A percentile compares a stretch with the other conserved stretches of the same genome.
These are phyloP conservation scores for Suillus weaverae DNA, from an alignment of 768 basidiomycete species.

Conservation along the genomic window DNA sequence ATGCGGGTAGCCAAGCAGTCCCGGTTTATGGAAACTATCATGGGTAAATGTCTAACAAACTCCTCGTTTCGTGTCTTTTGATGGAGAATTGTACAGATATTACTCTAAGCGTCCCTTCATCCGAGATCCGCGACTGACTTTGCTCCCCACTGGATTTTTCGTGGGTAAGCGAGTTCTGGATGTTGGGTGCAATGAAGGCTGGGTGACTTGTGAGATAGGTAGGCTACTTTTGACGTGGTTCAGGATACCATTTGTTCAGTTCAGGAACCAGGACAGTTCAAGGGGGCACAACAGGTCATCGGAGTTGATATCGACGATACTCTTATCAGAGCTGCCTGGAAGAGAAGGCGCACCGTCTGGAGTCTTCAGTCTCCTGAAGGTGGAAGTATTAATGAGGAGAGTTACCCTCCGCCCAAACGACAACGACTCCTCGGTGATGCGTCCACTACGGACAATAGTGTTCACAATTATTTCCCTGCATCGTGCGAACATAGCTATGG, in stretches of 20 bases:
- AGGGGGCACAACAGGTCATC: conserved; percentile 62
- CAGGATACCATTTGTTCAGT: not conserved
- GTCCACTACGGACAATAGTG: not conserved
- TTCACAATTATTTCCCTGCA: conserved; percentile 64
- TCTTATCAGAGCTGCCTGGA: conserved; percentile 77
- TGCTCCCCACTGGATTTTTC: conserved; percentile 59
- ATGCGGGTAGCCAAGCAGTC: not conserved
- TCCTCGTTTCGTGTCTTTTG: not conserved
- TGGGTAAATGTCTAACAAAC: conserved; percentile 42
- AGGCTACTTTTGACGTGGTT: conserved; percentile 13
- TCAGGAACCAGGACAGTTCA: conserved; percentile 53
- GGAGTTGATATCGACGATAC: conserved; percentile 86
- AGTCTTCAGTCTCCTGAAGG: conserved; percentile 49
- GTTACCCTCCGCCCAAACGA: conserved; percentile 13
- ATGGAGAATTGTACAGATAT: conserved; percentile 45
- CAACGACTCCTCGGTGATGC: conserved; percentile 5
- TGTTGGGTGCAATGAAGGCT: conserved; percentile 85
- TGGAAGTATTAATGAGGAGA: not conserved
- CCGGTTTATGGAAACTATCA: conserved; percentile 75
- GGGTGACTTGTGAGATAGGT: conserved; percentile 88
- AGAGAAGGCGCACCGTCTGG: conserved; percentile 68
- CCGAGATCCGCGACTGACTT: conserved; percentile 62
- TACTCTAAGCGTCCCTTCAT: conserved; percentile 70
- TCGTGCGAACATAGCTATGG: conserved; percentile 79
- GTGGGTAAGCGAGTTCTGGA: conserved; percentile 65